phyloP scores from a whole-genome alignment of 2,329 filamentous ascomycete genomes.

The Purpureocillium lavendulum region DNA sequence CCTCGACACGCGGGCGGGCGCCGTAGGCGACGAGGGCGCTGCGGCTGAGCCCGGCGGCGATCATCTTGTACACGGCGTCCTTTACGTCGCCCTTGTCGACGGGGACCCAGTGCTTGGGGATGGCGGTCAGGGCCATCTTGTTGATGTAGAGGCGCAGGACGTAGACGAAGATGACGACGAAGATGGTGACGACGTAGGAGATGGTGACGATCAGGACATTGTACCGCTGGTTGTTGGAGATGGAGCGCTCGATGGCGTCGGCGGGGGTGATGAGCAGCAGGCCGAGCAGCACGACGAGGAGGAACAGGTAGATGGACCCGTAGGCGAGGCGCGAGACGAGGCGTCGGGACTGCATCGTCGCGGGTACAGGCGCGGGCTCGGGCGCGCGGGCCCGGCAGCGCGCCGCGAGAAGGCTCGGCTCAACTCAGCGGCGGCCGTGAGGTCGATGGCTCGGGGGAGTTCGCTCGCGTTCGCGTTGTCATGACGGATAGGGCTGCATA shows the following conservation, averaged over 20 bases:
- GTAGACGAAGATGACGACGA: constrained; percentile 70
- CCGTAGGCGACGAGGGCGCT: constrained; percentile 79
- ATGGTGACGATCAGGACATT: constrained; percentile 79
- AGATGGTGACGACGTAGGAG: constrained; percentile 63
- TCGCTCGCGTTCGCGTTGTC: too few relatives aligned
- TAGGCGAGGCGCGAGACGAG: constrained; percentile 75
- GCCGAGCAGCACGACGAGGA: constrained; percentile 64
- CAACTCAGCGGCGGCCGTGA: too few relatives aligned
- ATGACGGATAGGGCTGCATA: too few relatives aligned
- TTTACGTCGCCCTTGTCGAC: constrained; percentile 78
- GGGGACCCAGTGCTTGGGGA: constrained; percentile 81
- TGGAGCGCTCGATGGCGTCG: constrained; percentile 73
- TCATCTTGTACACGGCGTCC: constrained; percentile 65
- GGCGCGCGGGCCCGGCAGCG: too few relatives aligned
- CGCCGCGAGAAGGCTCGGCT: too few relatives aligned
- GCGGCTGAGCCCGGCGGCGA: constrained; percentile 61
- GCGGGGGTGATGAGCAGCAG: constrained; percentile 73
- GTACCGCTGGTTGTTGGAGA: constrained; percentile 56
- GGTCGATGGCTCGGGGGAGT: too few relatives aligned
- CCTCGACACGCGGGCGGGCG: constrained; percentile 22
- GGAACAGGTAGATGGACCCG: constrained; percentile 64
- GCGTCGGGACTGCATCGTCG: constrained; percentile 17
- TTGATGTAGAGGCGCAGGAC: constrained; percentile 80
- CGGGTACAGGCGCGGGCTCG: background rate
- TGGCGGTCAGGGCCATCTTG: constrained; percentile 66